These are phyloP conservation scores for Macrolepiota dolichaula DNA, from an alignment of 768 basidiomycete genomes.

Conservation along the genomic window DNA sequence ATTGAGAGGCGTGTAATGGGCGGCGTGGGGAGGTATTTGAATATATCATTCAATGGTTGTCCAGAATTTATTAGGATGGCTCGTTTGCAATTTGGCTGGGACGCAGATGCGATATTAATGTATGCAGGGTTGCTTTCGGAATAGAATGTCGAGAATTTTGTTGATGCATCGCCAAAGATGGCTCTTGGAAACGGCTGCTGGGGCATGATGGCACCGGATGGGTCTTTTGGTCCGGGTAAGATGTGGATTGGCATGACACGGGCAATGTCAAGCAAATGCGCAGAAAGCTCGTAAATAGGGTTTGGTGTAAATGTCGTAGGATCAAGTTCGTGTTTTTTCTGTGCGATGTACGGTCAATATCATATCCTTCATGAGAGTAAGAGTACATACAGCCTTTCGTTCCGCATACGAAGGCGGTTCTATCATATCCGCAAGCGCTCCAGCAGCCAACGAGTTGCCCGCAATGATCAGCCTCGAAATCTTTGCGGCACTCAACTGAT, in stretches of 20 bases:
- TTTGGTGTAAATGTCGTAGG: conserved; percentile 66
- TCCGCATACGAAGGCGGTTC: conserved; percentile 36
- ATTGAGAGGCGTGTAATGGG: conserved; percentile 72
- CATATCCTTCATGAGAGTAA: background rate
- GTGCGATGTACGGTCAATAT: background rate
- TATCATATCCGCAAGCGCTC: conserved; percentile 28
- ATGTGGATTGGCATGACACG: conserved; percentile 82
- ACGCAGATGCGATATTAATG: conserved; percentile 56
- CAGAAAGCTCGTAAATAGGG: conserved; percentile 68
- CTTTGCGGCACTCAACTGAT: conserved; percentile 60
- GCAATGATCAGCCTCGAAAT: conserved; percentile 87
- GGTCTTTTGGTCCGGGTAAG: conserved; percentile 85
- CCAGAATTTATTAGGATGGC: conserved; percentile 85
- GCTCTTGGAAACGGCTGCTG: conserved; percentile 92
- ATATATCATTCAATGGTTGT: conserved; percentile 93
- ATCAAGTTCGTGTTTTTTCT: conserved; percentile 71
- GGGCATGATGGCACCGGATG: conserved; percentile 84
- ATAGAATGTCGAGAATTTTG: conserved; percentile 55
- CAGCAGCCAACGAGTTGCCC: conserved; percentile 79
- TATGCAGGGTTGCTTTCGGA: conserved; percentile 91
- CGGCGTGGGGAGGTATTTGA: conserved; percentile 80
- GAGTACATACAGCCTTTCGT: conserved; percentile 51
- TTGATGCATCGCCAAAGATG: conserved; percentile 72
- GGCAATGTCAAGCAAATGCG: conserved; percentile 71
- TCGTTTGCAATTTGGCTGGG: conserved; percentile 27